phyloP scores from a whole-genome alignment of 352 stramenopile genomes.

The Phytophthora boehmeriae region DNA sequence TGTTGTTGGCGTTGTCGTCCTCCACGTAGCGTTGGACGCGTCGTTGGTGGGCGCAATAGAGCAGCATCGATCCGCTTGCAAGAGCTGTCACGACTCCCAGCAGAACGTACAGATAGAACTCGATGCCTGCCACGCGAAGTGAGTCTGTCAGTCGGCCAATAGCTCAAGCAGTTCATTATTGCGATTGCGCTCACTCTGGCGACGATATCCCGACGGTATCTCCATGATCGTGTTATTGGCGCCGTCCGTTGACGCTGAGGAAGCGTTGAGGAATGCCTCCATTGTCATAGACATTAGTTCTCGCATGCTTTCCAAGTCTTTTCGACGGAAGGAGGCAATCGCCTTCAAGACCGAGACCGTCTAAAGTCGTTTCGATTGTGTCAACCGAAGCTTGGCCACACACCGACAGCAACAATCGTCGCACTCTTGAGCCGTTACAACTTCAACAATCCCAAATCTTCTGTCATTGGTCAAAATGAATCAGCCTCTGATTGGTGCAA shows the following conservation, averaged over 20 bases:
- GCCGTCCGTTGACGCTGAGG: too few relatives aligned
- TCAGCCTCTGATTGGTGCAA: neutral
- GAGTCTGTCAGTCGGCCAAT: too few relatives aligned
- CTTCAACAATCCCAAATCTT: neutral
- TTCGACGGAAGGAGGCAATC: neutral
- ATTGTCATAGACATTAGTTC: too few relatives aligned
- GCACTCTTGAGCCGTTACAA: neutral
- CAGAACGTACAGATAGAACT: slow-evolving; percentile 81
- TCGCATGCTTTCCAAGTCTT: too few relatives aligned
- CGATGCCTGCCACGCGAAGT: slow-evolving; percentile 28
- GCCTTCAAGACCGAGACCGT: neutral
- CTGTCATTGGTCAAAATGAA: neutral
- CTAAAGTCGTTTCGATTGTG: neutral
- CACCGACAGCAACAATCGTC: neutral
- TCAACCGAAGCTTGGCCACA: neutral
- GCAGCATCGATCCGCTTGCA: slow-evolving; percentile 41
- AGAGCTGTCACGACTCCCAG: slow-evolving; percentile 62
- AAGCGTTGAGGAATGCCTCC: too few relatives aligned
- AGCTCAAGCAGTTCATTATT: neutral
- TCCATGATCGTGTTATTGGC: too few relatives aligned
- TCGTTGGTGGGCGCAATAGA: slow-evolving; percentile 76
- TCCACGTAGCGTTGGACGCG: slow-evolving; percentile 61
- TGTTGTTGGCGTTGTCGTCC: slow-evolving; percentile 82
- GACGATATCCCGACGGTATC: slow-evolving; percentile 6
- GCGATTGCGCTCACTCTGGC: slow-evolving; percentile 21